phyloP scores from a whole-genome alignment of 495 filamentous ascomycete species.

The Trichoderma virens region DNA sequence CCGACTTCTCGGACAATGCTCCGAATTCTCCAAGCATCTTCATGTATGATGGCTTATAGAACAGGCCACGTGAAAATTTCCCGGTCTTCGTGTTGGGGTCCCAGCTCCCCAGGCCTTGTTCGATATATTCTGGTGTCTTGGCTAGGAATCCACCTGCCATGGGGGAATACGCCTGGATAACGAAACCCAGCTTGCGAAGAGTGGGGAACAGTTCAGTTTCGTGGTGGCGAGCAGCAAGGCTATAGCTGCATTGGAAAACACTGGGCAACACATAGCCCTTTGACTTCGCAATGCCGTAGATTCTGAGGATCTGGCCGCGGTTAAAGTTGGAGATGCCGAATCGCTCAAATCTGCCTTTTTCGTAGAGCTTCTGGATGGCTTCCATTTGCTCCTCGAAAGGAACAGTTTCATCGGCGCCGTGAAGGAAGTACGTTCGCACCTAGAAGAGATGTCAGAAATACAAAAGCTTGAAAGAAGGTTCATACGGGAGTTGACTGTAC shows the following conservation, averaged over 20 bases:
- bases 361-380: constrained; percentile 40
- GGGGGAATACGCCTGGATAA: constrained; percentile 42
- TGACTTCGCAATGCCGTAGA: constrained; percentile 39
- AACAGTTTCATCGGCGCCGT: background rate
- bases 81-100: constrained; percentile 17
- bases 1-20: constrained; percentile 35
- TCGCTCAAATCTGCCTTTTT: constrained; percentile 38
- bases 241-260: constrained; percentile 59
- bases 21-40: constrained; percentile 40
- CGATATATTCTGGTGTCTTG: constrained; percentile 13
- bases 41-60: constrained; percentile 32
- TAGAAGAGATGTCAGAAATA: background rate
- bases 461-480: no score
- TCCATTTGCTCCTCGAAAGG: constrained; percentile 16
- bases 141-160: constrained; percentile 43
- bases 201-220: constrained; percentile 39
- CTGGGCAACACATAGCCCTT: constrained; percentile 51
- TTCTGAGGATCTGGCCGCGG: constrained; percentile 43
- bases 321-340: constrained; percentile 45
- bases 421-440: background rate
- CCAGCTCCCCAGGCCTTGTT: constrained; percentile 31
- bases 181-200: constrained; percentile 38
- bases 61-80: constrained; percentile 34
- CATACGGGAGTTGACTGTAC: background rate
- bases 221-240: constrained; percentile 45